A percentile compares a stretch with the other conserved stretches of the same genome.
Evolutionary conservation across 305 asterid species (phyloP).

Genomic region (Fraxinus velutina): DNA sequence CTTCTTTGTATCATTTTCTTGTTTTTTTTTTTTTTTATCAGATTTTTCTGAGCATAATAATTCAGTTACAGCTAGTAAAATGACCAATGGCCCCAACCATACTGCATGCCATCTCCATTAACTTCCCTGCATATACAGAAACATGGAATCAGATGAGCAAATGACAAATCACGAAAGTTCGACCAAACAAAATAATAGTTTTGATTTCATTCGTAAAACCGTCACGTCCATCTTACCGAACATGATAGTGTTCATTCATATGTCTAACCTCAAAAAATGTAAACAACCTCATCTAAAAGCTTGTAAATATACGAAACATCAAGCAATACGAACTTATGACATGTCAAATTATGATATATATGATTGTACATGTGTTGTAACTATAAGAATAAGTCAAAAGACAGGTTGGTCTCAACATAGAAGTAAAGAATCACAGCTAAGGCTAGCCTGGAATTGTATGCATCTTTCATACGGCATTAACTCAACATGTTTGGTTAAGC

Average conservation of each 20-base stretch:
- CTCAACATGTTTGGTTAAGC: not conserved
- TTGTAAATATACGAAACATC: not conserved
- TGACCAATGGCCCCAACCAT: constrained; percentile 66
- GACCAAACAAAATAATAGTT: not conserved
- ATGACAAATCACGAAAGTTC: not conserved
- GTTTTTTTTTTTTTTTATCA: not conserved
- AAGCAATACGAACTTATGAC: not conserved
- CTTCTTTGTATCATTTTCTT: not conserved
- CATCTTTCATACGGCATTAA: not conserved
- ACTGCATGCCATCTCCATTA: constrained; percentile 72
- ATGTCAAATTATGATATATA: not conserved
- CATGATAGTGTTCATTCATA: not conserved
- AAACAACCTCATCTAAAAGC: not conserved
- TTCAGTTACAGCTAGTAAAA: constrained; percentile 69
- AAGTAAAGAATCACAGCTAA: constrained; percentile 39
- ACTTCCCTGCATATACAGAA: constrained; percentile 53
- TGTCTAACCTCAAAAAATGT: not conserved
- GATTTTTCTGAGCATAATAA: constrained; percentile 27
- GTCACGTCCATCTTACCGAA: not conserved
- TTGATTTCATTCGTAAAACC: not conserved
- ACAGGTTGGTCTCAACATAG: constrained; percentile 38
- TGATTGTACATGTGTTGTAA: not conserved
- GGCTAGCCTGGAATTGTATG: constrained; percentile 15
- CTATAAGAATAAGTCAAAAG: constrained; percentile 31
- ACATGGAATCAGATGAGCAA: not conserved